Evolutionary conservation across 2,329 filamentous ascomycete species (phyloP).

Genomic region (Talaromyces sp.): DNA sequence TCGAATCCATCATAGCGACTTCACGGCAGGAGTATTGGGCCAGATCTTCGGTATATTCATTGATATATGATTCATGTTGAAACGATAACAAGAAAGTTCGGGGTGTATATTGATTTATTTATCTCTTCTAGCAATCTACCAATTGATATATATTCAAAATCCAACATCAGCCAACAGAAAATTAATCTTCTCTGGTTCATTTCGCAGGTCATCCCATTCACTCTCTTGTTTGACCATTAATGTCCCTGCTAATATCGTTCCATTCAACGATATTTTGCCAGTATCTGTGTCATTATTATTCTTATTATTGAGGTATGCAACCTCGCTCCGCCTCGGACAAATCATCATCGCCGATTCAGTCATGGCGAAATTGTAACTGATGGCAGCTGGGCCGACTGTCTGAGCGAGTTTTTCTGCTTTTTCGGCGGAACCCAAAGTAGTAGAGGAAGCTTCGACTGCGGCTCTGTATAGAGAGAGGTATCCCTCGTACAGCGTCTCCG

Average conservation of each 20-base stretch:
- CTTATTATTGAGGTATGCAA: constrained; percentile 27
- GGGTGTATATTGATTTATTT: neutral
- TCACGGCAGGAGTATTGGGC: neutral
- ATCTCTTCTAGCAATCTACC: neutral
- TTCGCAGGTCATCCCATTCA: constrained; percentile 49
- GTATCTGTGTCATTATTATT: constrained; percentile 11
- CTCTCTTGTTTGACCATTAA: constrained; percentile 55
- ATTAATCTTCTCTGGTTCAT: constrained; percentile 38
- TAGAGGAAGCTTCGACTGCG: constrained; percentile 21
- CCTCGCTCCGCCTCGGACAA: constrained; percentile 46
- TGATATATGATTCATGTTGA: neutral
- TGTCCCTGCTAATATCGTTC: constrained; percentile 54
- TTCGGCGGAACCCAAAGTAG: neutral
- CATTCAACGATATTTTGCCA: constrained; percentile 50
- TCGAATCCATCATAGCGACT: neutral
- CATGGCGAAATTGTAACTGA: constrained; percentile 58
- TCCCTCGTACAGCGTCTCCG: constrained; percentile 30
- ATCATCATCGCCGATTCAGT: constrained; percentile 52
- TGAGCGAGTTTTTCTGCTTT: neutral
- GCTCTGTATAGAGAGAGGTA: constrained; percentile 41
- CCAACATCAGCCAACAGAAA: constrained; percentile 41
- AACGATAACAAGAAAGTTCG: neutral
- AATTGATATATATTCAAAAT: constrained; percentile 21
- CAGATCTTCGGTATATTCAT: constrained; percentile 1
- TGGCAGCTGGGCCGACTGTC: constrained; percentile 36